Percentiles rank a stretch among this genome's conserved stretches.
Evolutionary conservation across 2,329 filamentous ascomycete species (phyloP).

Genomic region (Aureobasidium sp.): DNA sequence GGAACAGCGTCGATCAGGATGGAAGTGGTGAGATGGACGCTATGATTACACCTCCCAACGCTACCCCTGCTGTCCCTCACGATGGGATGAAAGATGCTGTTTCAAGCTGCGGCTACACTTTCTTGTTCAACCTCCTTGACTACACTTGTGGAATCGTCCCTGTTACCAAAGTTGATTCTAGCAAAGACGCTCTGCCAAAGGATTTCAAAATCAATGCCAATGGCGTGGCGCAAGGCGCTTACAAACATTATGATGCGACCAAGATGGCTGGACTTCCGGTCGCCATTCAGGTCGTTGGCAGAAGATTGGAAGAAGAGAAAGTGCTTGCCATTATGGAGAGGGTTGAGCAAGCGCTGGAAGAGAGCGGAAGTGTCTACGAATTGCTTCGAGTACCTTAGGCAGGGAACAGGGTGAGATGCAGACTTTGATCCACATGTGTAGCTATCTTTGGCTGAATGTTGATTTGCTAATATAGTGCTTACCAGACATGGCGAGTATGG

Average conservation of each 20-base stretch:
- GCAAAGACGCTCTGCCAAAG: conserved; percentile 58
- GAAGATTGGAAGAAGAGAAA: conserved; percentile 79
- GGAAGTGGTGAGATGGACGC: conserved; percentile 54
- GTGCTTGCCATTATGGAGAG: conserved; percentile 73
- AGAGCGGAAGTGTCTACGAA: conserved; percentile 43
- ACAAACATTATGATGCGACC: conserved; percentile 73
- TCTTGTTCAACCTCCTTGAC: conserved; percentile 86
- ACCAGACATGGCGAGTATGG: too few relatives aligned
- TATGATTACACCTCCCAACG: conserved; percentile 77
- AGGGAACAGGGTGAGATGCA: neutral
- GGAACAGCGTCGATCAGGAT: conserved; percentile 47
- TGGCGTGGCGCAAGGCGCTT: conserved; percentile 72
- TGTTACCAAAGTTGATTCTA: conserved; percentile 72
- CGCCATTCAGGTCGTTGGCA: conserved; percentile 74
- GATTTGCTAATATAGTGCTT: too few relatives aligned
- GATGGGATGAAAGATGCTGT: conserved; percentile 79
- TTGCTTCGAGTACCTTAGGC: conserved; percentile 36
- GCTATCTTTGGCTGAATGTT: too few relatives aligned
- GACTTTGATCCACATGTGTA: too few relatives aligned
- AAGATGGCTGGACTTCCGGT: conserved; percentile 86
- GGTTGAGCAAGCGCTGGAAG: conserved; percentile 66
- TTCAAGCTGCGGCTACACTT: conserved; percentile 85
- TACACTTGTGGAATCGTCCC: conserved; percentile 79
- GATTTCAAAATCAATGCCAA: conserved; percentile 61
- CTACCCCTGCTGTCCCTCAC: conserved; percentile 82